A percentile compares a stretch with the other conserved stretches of the same genome.
These are phyloP conservation scores for Prorocentrum cordatum DNA, from an alignment of 169 alveolate species.

Conservation along the genomic window DNA sequence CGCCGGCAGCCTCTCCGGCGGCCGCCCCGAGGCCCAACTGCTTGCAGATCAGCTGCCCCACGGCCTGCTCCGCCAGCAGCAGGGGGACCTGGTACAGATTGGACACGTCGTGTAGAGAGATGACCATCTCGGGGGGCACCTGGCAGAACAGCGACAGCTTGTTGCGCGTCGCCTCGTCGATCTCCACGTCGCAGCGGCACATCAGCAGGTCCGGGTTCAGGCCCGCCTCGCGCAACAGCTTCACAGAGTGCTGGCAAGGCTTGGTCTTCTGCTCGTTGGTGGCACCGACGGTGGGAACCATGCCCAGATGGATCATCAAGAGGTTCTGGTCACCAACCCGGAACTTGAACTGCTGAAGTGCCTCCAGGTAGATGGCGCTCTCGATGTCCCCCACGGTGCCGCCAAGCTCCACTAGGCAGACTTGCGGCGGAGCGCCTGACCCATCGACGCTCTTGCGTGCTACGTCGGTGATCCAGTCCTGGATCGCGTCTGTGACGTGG, in stretches of 20 bases:
- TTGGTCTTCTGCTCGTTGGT: slow-evolving; percentile 89
- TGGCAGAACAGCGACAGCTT: slow-evolving; percentile 77
- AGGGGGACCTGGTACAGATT: slow-evolving; percentile 75
- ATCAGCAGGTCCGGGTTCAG: slow-evolving; percentile 72
- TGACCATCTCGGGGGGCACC: slow-evolving; percentile 76
- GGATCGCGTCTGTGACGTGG: slow-evolving; percentile 76
- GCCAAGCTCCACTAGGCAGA: slow-evolving; percentile 92
- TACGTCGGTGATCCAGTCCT: slow-evolving; percentile 82
- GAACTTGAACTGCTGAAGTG: slow-evolving; percentile 83
- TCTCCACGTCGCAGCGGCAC: slow-evolving; percentile 81
- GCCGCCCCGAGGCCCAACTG: background rate
- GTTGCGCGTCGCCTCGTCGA: slow-evolving; percentile 81
- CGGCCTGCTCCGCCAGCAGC: slow-evolving; percentile 78
- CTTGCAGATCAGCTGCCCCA: slow-evolving; percentile 69
- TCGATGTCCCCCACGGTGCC: slow-evolving; percentile 97
- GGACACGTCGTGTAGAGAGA: slow-evolving; percentile 66
- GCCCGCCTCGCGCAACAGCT: slow-evolving; percentile 76
- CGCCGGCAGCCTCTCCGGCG: background rate
- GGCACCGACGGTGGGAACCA: slow-evolving; percentile 80
- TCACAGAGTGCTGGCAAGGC: slow-evolving; percentile 91
- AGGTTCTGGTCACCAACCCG: slow-evolving; percentile 79
- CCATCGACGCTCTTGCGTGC: slow-evolving; percentile 73
- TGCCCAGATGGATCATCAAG: slow-evolving; percentile 78
- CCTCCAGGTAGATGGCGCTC: slow-evolving; percentile 88
- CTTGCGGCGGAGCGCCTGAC: slow-evolving; percentile 86